A percentile compares a stretch with the other conserved stretches of the same genome.
phyloP scores from a whole-genome alignment of 148 eudicot species.

The Nepenthes gracilis region DNA sequence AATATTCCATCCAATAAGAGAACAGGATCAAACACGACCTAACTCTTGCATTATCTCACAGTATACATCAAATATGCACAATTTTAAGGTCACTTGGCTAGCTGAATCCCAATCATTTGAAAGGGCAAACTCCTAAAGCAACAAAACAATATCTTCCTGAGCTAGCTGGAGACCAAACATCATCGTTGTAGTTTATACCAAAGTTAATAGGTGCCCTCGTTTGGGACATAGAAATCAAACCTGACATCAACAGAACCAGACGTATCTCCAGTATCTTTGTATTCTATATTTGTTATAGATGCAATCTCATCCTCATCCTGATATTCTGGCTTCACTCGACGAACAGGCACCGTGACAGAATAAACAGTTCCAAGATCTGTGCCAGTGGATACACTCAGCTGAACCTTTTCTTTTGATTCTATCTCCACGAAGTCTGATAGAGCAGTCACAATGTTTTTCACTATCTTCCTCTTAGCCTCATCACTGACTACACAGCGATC shows the following conservation, averaged over 20 bases:
- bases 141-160: not conserved
- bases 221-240: conserved; percentile 84
- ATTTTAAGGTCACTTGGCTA: not conserved
- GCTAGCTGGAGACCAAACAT: not conserved
- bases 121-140: not conserved
- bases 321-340: conserved; percentile 82
- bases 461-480: conserved; percentile 88
- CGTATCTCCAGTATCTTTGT: conserved; percentile 67
- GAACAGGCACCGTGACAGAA: conserved; percentile 91
- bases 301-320: conserved; percentile 66
- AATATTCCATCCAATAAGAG: no score
- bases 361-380: conserved; percentile 76
- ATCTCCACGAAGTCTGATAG: conserved; percentile 93
- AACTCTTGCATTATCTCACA: no score
- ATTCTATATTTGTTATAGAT: conserved; percentile 62
- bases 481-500: conserved; percentile 95
- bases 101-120: no score
- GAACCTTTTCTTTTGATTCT: conserved; percentile 83
- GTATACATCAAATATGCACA: conserved; percentile 1
- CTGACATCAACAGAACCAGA: conserved; percentile 91
- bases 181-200: no score
- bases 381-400: conserved; percentile 72
- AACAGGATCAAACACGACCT: not conserved
- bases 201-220: conserved; percentile 25
- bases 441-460: conserved; percentile 62